Conservation (phyloP, 352 stramenopile genomes). For the Phytopythium vexans region DNA sequence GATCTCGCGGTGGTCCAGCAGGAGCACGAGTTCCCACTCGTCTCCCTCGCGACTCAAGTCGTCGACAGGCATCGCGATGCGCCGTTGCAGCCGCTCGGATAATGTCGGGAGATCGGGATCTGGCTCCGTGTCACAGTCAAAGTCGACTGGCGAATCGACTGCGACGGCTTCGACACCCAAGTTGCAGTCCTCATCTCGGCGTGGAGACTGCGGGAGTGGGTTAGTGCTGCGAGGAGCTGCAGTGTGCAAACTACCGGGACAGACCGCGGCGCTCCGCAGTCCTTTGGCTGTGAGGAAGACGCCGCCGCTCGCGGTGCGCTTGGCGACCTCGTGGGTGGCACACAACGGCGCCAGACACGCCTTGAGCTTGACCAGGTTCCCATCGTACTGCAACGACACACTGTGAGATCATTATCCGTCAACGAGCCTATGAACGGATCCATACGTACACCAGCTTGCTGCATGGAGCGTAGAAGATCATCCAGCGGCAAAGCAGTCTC, state of each 20-base stretch:
- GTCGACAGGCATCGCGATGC: neutral
- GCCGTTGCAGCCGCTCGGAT: neutral
- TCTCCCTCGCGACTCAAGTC: constrained; percentile 26
- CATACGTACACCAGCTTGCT: constrained; percentile 37
- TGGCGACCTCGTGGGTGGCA: constrained; percentile 58
- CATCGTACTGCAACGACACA: constrained; percentile 42
- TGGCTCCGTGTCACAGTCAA: neutral
- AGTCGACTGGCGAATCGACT: neutral
- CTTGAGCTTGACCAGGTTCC: constrained; percentile 43
- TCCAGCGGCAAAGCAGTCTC: constrained; percentile 31
- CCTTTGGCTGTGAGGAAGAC: constrained; percentile 64
- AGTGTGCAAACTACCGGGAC: constrained; percentile 20
- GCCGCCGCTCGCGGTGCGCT: constrained; percentile 29
- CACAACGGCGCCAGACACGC: constrained; percentile 52
- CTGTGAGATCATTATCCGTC: neutral
- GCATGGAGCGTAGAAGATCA: constrained; percentile 46
- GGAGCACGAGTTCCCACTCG: constrained; percentile 72
- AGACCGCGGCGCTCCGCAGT: constrained; percentile 41
- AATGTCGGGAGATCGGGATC: neutral
- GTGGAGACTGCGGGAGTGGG: neutral
- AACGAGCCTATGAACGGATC: too few species aligned
- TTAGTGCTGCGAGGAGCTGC: neutral
- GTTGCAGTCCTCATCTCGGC: too few species aligned
- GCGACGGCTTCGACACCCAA: too few species aligned
- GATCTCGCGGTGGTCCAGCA: constrained; percentile 83